A percentile compares a stretch with the other conserved stretches of the same genome.
phyloP scores from a whole-genome alignment of 805 yeast species.

The Millerago galiae region DNA sequence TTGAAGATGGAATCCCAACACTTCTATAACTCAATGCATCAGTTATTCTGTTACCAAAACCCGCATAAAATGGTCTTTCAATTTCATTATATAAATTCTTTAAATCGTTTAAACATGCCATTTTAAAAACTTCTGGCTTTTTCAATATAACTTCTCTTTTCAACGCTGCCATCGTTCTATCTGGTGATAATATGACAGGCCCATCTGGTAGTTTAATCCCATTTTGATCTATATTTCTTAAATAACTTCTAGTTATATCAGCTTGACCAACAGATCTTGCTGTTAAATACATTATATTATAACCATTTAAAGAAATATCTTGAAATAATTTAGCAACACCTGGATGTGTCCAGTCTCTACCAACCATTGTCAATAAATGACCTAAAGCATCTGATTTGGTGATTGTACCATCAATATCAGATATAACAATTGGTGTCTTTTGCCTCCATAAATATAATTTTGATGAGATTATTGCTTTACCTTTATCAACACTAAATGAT shows the following conservation, averaged over 20 bases:
- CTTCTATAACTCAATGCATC: slow-evolving; percentile 93
- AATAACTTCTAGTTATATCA: slow-evolving; percentile 80
- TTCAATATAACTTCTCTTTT: slow-evolving; percentile 86
- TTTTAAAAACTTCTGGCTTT: slow-evolving; percentile 97
- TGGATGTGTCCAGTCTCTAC: slow-evolving; percentile 96
- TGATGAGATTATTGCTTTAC: slow-evolving; percentile 69
- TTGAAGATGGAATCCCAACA: slow-evolving; percentile 88
- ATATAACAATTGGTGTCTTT: slow-evolving; percentile 83
- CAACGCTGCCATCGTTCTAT: slow-evolving; percentile 92
- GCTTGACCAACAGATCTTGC: slow-evolving; percentile 96
- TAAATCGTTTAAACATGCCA: slow-evolving; percentile 91
- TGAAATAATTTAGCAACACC: slow-evolving; percentile 90
- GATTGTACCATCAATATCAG: slow-evolving; percentile 97
- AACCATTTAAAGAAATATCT: slow-evolving; percentile 85
- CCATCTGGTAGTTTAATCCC: slow-evolving; percentile 75
- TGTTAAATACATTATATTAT: slow-evolving; percentile 87
- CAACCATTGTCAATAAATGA: slow-evolving; percentile 87
- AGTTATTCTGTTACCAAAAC: slow-evolving; percentile 94
- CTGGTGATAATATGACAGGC: slow-evolving; percentile 93
- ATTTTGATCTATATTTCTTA: slow-evolving; percentile 64
- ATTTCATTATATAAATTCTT: slow-evolving; percentile 51
- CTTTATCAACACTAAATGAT: slow-evolving; percentile 73
- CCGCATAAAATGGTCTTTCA: slow-evolving; percentile 89
- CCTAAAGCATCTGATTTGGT: slow-evolving; percentile 97
- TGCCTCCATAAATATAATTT: slow-evolving; percentile 79